Evolutionary conservation across 805 yeast genomes (phyloP).

Genomic region (Candida michaelii): DNA sequence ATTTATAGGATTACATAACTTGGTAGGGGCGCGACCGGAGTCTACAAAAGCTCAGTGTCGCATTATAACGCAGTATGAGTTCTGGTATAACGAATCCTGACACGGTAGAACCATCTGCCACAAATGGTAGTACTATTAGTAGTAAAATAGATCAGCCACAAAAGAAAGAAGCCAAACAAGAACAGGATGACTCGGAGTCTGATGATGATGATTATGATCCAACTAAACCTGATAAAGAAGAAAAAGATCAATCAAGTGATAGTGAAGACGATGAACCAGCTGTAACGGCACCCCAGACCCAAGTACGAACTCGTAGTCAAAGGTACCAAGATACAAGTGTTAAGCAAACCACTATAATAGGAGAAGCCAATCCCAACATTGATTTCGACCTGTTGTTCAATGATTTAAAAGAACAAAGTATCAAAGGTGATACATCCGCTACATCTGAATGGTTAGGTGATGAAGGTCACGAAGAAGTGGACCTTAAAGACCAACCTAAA

Average conservation of each 20-base stretch:
- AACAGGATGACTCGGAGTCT: slow-evolving; percentile 27
- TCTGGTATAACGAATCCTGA: no score
- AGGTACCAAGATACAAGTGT: slow-evolving; percentile 37
- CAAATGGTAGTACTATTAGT: no score
- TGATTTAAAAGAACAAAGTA: slow-evolving; percentile 18
- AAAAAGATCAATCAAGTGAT: slow-evolving; percentile 27
- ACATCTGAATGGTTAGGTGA: slow-evolving; percentile 2
- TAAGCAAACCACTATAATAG: slow-evolving; percentile 4
- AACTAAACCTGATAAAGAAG: slow-evolving; percentile 19
- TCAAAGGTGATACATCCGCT: slow-evolving; percentile 12
- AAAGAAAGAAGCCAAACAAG: slow-evolving; percentile 10
- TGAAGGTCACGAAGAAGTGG: slow-evolving; percentile 6
- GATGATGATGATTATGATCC: slow-evolving; percentile 38
- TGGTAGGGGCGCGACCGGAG: no score
- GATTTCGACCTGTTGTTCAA: slow-evolving; percentile 36
- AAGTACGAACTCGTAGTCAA: slow-evolving; percentile 70
- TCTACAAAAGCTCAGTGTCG: no score
- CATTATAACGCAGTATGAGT: no score
- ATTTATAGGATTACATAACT: no score
- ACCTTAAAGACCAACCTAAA: slow-evolving; percentile 2
- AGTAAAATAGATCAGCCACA: no score
- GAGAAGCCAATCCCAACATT: slow-evolving; percentile 16
- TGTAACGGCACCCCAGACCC: slow-evolving; percentile 52
- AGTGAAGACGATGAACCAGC: slow-evolving; percentile 40
- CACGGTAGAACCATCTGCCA: no score